A percentile compares a stretch with the other conserved stretches of the same genome.
Evolutionary conservation across 2,329 filamentous ascomycete species (phyloP).

Genomic region (Epichloe uncinata): DNA sequence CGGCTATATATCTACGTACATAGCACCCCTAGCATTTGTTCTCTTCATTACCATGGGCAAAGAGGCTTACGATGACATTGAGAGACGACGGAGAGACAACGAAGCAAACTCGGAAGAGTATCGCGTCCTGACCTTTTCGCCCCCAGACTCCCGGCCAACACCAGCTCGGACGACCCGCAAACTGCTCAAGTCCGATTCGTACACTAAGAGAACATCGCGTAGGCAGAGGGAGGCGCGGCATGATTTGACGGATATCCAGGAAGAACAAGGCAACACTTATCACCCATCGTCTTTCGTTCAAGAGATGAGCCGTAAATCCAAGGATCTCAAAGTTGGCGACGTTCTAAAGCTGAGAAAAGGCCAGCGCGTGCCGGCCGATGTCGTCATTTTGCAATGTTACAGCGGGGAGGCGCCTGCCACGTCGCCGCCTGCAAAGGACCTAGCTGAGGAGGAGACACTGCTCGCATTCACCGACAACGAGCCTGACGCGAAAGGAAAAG

Average conservation of each 20-base stretch:
- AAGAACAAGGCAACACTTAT: conserved; percentile 49
- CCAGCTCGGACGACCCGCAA: conserved; percentile 23
- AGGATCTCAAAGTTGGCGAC: conserved; percentile 85
- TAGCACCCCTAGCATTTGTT: conserved; percentile 85
- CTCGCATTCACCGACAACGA: conserved; percentile 28
- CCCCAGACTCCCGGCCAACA: conserved; percentile 29
- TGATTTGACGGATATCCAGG: conserved; percentile 49
- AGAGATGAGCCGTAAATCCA: conserved; percentile 68
- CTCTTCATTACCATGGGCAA: conserved; percentile 87
- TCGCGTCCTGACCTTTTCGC: conserved; percentile 59
- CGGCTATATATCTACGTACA: conserved; percentile 88
- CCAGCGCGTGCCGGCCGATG: conserved; percentile 85
- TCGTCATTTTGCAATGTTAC: conserved; percentile 79
- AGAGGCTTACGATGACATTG: conserved; percentile 89
- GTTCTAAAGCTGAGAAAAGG: conserved; percentile 89
- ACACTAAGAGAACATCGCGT: conserved; percentile 17
- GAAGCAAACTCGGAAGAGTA: conserved; percentile 93
- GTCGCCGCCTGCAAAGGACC: conserved; percentile 16
- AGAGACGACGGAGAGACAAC: conserved; percentile 68
- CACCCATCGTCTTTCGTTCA: conserved; percentile 37
- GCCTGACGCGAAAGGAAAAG: conserved; percentile 20
- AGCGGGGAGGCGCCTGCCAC: conserved; percentile 36
- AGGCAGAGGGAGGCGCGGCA: conserved; percentile 18
- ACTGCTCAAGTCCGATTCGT: conserved; percentile 30
- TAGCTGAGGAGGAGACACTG: conserved; percentile 26